Conservation (phyloP, 768 basidiomycete genomes). For the Antrodiella citrinella region DNA sequence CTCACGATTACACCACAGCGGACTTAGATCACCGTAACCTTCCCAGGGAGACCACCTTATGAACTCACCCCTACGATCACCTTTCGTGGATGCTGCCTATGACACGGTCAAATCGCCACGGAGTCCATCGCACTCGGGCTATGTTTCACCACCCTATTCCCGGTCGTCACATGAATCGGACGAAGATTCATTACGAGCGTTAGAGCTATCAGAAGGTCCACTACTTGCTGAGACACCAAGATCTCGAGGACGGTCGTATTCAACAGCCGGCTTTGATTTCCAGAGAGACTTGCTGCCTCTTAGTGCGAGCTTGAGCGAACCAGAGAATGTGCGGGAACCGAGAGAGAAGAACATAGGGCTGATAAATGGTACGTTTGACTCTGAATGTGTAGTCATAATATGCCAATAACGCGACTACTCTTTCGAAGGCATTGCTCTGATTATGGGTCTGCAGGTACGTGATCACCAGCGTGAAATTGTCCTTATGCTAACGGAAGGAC, state of each 20-base stretch:
- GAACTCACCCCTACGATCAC: not conserved
- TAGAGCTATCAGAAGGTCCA: slow-evolving; percentile 70
- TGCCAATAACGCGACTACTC: not conserved
- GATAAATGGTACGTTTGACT: slow-evolving; percentile 53
- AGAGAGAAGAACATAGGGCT: slow-evolving; percentile 71
- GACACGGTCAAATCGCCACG: slow-evolving; percentile 37
- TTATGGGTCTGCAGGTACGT: slow-evolving; percentile 72
- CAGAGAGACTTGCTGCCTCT: slow-evolving; percentile 71
- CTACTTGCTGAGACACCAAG: slow-evolving; percentile 23
- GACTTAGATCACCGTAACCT: too few relatives aligned
- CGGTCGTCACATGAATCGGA: slow-evolving; percentile 54
- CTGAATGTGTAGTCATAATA: not conserved
- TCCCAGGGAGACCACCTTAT: not conserved
- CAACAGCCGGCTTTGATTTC: slow-evolving; percentile 72
- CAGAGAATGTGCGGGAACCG: slow-evolving; percentile 39
- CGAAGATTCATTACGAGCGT: slow-evolving; percentile 60
- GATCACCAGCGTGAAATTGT: not conserved
- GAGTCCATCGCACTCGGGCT: slow-evolving; percentile 20
- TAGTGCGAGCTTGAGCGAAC: slow-evolving; percentile 68
- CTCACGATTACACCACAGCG: too few relatives aligned
- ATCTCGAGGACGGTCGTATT: slow-evolving; percentile 45
- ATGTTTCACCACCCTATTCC: slow-evolving; percentile 27
- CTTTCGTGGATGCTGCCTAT: slow-evolving; percentile 4
- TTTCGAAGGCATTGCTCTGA: slow-evolving; percentile 67
- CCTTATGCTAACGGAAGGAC: not conserved